A percentile compares a stretch with the other conserved stretches of the same genome.
These are phyloP conservation scores for Yamadazyma sp. DNA, from an alignment of 1,139 yeast species.

Conservation along the genomic window DNA sequence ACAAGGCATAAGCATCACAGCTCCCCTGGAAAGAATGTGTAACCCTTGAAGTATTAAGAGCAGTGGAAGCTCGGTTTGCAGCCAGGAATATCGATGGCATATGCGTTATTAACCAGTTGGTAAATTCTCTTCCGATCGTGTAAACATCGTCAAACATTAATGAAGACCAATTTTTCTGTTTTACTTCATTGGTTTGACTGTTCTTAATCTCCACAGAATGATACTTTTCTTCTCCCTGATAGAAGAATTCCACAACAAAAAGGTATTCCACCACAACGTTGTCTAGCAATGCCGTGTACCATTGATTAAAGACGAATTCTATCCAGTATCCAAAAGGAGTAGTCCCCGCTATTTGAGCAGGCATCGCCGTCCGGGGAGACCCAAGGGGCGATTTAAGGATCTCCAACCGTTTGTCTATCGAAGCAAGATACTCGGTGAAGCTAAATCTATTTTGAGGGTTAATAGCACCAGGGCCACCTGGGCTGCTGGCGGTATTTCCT, in stretches of 20 bases:
- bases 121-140: conserved; percentile 44
- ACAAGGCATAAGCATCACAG: conserved; percentile 74
- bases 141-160: conserved; percentile 50
- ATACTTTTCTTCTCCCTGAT: conserved; percentile 45
- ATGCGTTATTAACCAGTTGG: conserved; percentile 37
- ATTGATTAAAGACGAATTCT: conserved; percentile 72
- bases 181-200: conserved; percentile 8
- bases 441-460: conserved; percentile 17
- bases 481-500: conserved; percentile 5
- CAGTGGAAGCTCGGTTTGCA: conserved; percentile 19
- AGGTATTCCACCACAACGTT: conserved; percentile 77
- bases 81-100: conserved; percentile 23
- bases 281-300: conserved; percentile 72
- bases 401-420: conserved; percentile 56
- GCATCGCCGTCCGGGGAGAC: conserved; percentile 61
- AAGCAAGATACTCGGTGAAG: conserved; percentile 49
- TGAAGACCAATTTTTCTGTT: conserved; percentile 51
- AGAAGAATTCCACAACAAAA: conserved; percentile 72
- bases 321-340: conserved; percentile 65
- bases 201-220: conserved; percentile 16
- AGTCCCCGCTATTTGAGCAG: conserved; percentile 84
- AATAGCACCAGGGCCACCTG: conserved; percentile 1
- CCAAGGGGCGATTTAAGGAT: conserved; percentile 38
- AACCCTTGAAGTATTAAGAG: conserved; percentile 20
- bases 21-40: conserved; percentile 29